phyloP scores from a whole-genome alignment of 1,284 basidiomycete species.

The Moesziomyces antarcticus region DNA sequence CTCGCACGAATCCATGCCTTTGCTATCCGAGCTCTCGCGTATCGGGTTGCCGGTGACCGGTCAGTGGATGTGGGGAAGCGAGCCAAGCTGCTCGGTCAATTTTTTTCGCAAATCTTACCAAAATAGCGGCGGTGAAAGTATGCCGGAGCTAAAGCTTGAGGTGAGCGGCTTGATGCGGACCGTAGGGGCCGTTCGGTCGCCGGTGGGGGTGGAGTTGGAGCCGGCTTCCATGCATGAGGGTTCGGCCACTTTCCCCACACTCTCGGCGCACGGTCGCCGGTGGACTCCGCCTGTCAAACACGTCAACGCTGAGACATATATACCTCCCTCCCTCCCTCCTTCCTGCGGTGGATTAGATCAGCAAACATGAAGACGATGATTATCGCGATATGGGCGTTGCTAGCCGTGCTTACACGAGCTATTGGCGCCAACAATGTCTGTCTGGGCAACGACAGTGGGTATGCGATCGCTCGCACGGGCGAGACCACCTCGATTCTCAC shows the following conservation, averaged over 20 bases:
- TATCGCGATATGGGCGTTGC: slow-evolving; percentile 2
- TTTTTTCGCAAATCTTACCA: not conserved
- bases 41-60: not conserved
- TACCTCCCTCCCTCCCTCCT: too few relatives aligned
- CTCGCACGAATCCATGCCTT: too few relatives aligned
- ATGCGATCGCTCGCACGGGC: slow-evolving; percentile 24
- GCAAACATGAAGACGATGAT: not conserved
- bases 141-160: too few relatives aligned
- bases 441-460: slow-evolving; percentile 10
- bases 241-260: too few relatives aligned
- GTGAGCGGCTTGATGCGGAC: too few relatives aligned
- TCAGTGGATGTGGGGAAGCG: not conserved
- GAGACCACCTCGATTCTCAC: slow-evolving; percentile 37
- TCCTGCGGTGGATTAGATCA: too few relatives aligned
- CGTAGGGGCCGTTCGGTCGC: not conserved
- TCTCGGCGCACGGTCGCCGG: too few relatives aligned
- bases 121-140: too few relatives aligned
- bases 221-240: too few relatives aligned
- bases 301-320: too few relatives aligned
- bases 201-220: not conserved
- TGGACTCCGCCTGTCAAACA: too few relatives aligned
- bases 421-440: not conserved
- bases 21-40: not conserved
- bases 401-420: slow-evolving; percentile 1
- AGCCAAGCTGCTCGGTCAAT: not conserved